Evolutionary conservation across 257 asterid species (phyloP).

Genomic region (Fraxinus quadrangulata): DNA sequence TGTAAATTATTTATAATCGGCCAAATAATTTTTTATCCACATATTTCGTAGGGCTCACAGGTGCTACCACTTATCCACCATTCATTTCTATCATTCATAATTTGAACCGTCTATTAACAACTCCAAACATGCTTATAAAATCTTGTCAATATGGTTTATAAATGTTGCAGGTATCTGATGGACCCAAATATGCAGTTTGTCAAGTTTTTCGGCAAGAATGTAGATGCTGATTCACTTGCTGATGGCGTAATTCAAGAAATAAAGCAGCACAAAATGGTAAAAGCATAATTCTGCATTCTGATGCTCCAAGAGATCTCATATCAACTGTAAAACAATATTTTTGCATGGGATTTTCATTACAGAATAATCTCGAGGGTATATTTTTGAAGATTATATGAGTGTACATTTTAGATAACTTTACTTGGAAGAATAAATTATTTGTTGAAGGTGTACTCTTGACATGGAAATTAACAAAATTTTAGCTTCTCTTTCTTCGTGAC

Average conservation of each 20-base stretch:
- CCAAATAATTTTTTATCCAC: too few relatives aligned
- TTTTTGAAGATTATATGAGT: not conserved
- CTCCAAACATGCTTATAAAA: too few relatives aligned
- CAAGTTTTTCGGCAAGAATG: constrained; percentile 83
- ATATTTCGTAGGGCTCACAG: too few relatives aligned
- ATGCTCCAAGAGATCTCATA: not conserved
- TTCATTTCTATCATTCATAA: too few relatives aligned
- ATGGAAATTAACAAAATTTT: too few relatives aligned
- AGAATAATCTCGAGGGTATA: not conserved
- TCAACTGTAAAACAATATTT: constrained; percentile 11
- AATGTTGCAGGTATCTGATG: constrained; percentile 76
- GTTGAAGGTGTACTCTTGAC: not conserved
- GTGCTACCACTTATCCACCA: too few relatives aligned
- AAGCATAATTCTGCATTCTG: constrained; percentile 34
- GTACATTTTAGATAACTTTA: not conserved
- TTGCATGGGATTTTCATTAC: not conserved
- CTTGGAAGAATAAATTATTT: not conserved
- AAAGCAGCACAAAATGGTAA: constrained; percentile 59
- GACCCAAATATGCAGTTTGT: constrained; percentile 87
- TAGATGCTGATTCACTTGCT: constrained; percentile 57
- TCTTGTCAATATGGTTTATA: not conserved
- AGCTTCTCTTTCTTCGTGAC: not conserved
- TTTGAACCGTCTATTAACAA: too few relatives aligned
- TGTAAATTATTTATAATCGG: too few relatives aligned
- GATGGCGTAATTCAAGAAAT: constrained; percentile 80